Percentiles rank a stretch among this genome's conserved stretches.
phyloP scores from a whole-genome alignment of 1,284 basidiomycete species.

The Athelia sp. region DNA sequence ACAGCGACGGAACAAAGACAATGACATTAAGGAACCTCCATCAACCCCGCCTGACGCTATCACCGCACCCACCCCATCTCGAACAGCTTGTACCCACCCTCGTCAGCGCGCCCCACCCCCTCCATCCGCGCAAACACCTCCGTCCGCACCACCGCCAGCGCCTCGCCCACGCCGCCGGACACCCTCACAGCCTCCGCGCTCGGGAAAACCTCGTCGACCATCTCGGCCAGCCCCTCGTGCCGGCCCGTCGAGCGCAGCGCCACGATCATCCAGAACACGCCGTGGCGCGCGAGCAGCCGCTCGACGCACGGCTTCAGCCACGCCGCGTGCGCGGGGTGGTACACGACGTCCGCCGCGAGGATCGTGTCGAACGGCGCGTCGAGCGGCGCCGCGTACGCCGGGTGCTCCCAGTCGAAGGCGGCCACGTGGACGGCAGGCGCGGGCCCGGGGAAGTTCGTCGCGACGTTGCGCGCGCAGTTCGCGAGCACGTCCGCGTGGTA shows the following conservation, averaged over 20 bases:
- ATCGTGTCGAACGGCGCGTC: constrained; percentile 48
- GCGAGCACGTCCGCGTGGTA: constrained; percentile 73
- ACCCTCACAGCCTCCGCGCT: constrained; percentile 1
- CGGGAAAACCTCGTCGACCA: constrained; percentile 57
- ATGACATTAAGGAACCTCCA: too few relatives aligned
- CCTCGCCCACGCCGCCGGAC: constrained; percentile 5
- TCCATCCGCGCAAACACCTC: constrained; percentile 42
- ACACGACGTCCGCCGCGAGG: constrained; percentile 70
- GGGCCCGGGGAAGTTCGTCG: constrained; percentile 43
- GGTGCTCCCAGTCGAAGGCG: constrained; percentile 69
- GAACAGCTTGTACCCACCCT: constrained; percentile 62
- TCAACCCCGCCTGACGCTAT: too few relatives aligned
- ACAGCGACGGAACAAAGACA: too few relatives aligned
- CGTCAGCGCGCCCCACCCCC: constrained; percentile 63
- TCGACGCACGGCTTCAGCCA: constrained; percentile 63
- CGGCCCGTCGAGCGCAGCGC: constrained; percentile 62
- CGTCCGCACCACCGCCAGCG: constrained; percentile 38
- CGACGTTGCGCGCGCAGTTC: constrained; percentile 66
- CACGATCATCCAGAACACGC: constrained; percentile 70
- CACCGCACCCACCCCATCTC: constrained; percentile 55
- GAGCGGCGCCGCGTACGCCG: constrained; percentile 29
- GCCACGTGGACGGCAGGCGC: constrained; percentile 32
- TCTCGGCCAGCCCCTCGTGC: constrained; percentile 57
- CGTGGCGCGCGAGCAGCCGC: constrained; percentile 35
- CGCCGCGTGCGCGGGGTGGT: constrained; percentile 58